Base-by-base conservation (phyloP, 352 stramenopile species). In the Globisporangium radiosum region DNA sequence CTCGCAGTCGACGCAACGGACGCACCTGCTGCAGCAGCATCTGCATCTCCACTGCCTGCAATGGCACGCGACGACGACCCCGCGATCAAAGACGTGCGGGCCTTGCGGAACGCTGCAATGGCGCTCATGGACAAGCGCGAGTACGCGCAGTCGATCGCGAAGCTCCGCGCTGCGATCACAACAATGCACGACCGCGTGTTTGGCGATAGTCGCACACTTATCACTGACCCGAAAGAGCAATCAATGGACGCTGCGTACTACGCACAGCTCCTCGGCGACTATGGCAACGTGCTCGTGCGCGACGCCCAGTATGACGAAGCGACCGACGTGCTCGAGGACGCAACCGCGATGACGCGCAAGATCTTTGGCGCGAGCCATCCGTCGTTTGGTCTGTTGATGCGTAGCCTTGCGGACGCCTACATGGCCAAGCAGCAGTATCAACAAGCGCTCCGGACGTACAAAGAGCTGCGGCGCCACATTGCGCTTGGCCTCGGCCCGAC, bases 281-380 rank as follows among this genome's bases (percentile, higher is more conserved):
- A 92, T 47, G 85, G 85, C 10, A 81, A 77, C 5, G 76, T 92
- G 14, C 63, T 94, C 5, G 82, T 88, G 47, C 79, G 81, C 56
- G 71, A 79, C 44, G 78, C 90, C 49, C 71, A 90, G 43, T 85
- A 81, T 55, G 81, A 89, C 47, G 79, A 92, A 54, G 85, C 85
- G 2, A 76, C 88, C 13, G 79, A 90, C 19, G 82, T 94, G 42
- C 62, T 94, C 2, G 72, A 90, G 53, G 83, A 94, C 60, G 78
- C 83, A 7, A 69, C 90, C 11, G 62, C 75, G 14, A 87, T 93
- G 70, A 80, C 79, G 55, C 68, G 85, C 65, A 79, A 82, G 52
- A 80, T 94, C 49, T 92, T 88, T 55, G 85, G 81, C 3, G 70
- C 87, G 48, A 92, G 79, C 61, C 85, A 94, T 52, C 85, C 85